Conservation (phyloP, 2,329 filamentous ascomycete species). For the Dryadomyces quercus-mongolicae region DNA sequence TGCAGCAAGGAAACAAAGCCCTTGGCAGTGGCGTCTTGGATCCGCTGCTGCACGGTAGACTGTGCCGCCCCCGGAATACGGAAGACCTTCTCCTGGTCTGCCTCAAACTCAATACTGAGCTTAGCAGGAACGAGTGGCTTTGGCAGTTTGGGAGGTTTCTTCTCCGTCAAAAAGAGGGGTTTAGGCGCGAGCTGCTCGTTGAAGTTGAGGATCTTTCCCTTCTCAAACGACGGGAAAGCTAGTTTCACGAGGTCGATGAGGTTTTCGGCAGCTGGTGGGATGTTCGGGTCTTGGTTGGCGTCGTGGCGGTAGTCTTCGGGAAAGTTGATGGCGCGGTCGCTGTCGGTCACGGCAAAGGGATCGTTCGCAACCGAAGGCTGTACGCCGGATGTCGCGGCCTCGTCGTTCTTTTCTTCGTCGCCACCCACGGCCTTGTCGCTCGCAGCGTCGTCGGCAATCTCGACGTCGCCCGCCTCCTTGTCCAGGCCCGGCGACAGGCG, state of each 20-base stretch:
- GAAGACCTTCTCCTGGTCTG: conserved; percentile 79
- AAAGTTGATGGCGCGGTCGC: conserved; percentile 25
- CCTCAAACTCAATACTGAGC: conserved; percentile 71
- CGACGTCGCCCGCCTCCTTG: conserved; percentile 23
- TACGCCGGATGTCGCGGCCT: conserved; percentile 18
- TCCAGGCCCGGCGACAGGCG: conserved; percentile 23
- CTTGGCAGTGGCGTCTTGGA: conserved; percentile 37
- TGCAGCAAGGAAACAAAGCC: conserved; percentile 30
- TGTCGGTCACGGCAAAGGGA: conserved; percentile 20
- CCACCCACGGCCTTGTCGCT: background rate
- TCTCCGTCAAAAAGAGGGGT: conserved; percentile 64
- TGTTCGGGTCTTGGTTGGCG: conserved; percentile 47
- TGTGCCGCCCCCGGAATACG: conserved; percentile 54
- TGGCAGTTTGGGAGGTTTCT: conserved; percentile 66
- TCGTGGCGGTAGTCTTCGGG: conserved; percentile 29
- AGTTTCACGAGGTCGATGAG: conserved; percentile 65
- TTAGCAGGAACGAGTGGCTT: conserved; percentile 80
- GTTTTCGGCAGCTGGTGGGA: conserved; percentile 59
- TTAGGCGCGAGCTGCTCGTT: conserved; percentile 74
- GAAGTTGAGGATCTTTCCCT: conserved; percentile 63
- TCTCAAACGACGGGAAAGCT: conserved; percentile 70
- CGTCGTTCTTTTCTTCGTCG: conserved; percentile 1
- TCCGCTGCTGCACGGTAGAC: conserved; percentile 39
- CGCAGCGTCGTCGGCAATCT: conserved; percentile 8
- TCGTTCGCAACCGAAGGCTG: conserved; percentile 15